Percentiles rank a stretch among this genome's conserved stretches.
phyloP scores from a whole-genome alignment of 2,329 filamentous ascomycete genomes.

The Exophiala phaeomuriformis region DNA sequence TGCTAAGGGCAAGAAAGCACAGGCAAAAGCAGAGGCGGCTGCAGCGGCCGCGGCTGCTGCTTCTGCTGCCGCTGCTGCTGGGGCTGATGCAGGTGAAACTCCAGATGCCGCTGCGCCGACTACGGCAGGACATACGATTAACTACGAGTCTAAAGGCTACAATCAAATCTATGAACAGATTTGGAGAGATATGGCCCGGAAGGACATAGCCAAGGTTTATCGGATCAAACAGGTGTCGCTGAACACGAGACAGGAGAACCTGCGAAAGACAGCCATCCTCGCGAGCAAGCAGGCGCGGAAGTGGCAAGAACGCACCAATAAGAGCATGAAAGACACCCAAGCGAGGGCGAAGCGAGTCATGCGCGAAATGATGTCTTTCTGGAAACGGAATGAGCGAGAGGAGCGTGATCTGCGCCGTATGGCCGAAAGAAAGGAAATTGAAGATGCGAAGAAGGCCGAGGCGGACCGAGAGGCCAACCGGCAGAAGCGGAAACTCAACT shows the following conservation, averaged over 20 bases:
- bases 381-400: conserved; percentile 97
- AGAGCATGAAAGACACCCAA: conserved; percentile 95
- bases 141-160: conserved; percentile 83
- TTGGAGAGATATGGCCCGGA: conserved; percentile 86
- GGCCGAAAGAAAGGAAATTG: conserved; percentile 90
- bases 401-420: conserved; percentile 90
- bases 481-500: conserved; percentile 98
- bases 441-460: conserved; percentile 93
- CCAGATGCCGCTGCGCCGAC: conserved; percentile 37
- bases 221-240: conserved; percentile 82
- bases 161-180: conserved; percentile 97
- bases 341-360: conserved; percentile 95
- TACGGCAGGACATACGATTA: conserved; percentile 47
- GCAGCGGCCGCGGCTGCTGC: conserved; percentile 30
- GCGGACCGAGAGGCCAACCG: conserved; percentile 94
- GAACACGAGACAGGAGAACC: conserved; percentile 81
- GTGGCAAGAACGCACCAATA: conserved; percentile 97
- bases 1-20: conserved; percentile 38
- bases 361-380: conserved; percentile 99
- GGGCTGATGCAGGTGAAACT: conserved; percentile 34
- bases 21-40: conserved; percentile 38
- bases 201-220: conserved; percentile 87
- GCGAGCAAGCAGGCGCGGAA: conserved; percentile 95
- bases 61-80: conserved; percentile 40
- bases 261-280: conserved; percentile 93